Base-by-base conservation (phyloP, 352 stramenopile genomes). In the Phytophthora pinifolia region DNA sequence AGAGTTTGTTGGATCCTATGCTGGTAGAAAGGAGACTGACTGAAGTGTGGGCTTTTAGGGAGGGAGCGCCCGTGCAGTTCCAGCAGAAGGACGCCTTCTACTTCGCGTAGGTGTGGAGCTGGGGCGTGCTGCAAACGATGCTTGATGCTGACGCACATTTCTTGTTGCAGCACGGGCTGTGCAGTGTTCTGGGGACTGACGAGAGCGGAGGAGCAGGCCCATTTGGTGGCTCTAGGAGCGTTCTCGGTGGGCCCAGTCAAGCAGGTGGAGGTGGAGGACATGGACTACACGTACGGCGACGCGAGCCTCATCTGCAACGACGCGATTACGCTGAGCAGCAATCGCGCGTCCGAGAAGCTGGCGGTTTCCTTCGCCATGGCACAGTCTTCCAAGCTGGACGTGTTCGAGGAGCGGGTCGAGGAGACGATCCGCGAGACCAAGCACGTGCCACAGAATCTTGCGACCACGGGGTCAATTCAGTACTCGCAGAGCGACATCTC, bases 311-410 rank as follows among this genome's bases (percentile, higher is more conserved):
- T 89, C 33, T 67, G 72, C 52, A 94, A 95, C 55, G 89, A 97
- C 48, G 83, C 86, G 1, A 89, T 98, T 41, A 88, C 71, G 45
- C 65, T 98, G 20, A 86, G 72, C 44, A 92, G 74, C 34, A 90
- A 77, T 22, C 81, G 83, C 43, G 78, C 85, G 34, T 80, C 85
- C 4, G 90, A 98, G 68, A 96, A 96, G 57, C 72, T 98, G n/a
- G 88, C 92, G 9, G 88, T 97, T 22, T 91, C 80, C 30, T 98
- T 96, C 54, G 89, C 92, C 6, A 92, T 98, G 72, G 92, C 92
- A 15, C 92, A 98, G 72, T 97, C 86, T 5, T 83, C 83, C 17
- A 96, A 97, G 54, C 70, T 98, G n/a, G 89, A 96, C 41, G 88
- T 97, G 18, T 97, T 97, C 60, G 92, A 98, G 70, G 85, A 88